These are phyloP conservation scores for Kodamaea derodonti DNA, from an alignment of 1,139 yeast genomes.

Conservation along the genomic window DNA sequence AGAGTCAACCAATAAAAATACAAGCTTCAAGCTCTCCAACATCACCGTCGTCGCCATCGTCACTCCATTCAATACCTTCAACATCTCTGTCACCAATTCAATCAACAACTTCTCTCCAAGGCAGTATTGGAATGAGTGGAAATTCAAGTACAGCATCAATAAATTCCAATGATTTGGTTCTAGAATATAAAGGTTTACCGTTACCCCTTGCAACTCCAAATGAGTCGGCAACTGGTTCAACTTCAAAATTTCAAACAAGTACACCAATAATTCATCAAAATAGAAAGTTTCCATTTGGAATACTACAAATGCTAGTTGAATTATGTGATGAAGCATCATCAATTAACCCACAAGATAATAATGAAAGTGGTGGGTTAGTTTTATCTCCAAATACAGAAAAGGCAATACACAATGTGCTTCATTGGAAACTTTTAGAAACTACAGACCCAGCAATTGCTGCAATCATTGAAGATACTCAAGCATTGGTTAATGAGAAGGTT, in stretches of 20 bases:
- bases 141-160: neutral
- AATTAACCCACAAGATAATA: constrained; percentile 58
- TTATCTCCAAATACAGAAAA: constrained; percentile 73
- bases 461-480: constrained; percentile 66
- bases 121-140: neutral
- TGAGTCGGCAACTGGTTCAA: constrained; percentile 12
- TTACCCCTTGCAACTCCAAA: constrained; percentile 31
- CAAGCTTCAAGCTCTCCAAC: constrained; percentile 4
- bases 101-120: neutral
- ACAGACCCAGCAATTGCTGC: constrained; percentile 63
- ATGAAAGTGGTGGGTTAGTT: constrained; percentile 26
- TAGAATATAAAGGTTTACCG: constrained; percentile 61
- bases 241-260: constrained; percentile 11
- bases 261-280: constrained; percentile 17
- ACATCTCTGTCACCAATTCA: constrained; percentile 18
- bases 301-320: constrained; percentile 59
- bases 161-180: constrained; percentile 12
- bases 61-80: constrained; percentile 17
- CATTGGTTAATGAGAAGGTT: constrained; percentile 60
- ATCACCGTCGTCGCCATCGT: constrained; percentile 4
- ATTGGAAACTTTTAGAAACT: constrained; percentile 53
- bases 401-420: constrained; percentile 54
- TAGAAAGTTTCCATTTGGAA: constrained; percentile 60
- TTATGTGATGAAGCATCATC: constrained; percentile 74
- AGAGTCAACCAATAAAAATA: constrained; percentile 14